These are phyloP conservation scores for Blastobotrys mokoenaii DNA, from an alignment of 805 yeast species.

Conservation along the genomic window DNA sequence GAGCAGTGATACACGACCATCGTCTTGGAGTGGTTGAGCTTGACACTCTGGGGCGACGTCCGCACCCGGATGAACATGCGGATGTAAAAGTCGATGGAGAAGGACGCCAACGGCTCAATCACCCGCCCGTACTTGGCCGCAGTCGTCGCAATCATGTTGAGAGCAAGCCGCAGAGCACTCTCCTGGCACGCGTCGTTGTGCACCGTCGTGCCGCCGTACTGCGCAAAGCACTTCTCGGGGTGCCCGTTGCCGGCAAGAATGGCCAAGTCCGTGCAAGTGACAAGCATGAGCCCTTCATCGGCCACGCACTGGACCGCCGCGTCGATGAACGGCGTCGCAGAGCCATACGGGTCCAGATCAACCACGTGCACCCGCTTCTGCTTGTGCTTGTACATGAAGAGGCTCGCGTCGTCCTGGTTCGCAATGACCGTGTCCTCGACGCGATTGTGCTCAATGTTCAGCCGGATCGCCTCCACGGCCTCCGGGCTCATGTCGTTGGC, in stretches of 20 bases:
- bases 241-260: conserved; percentile 93
- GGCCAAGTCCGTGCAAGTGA: conserved; percentile 94
- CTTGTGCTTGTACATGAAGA: conserved; percentile 49
- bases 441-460: conserved; percentile 62
- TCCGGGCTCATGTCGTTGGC: conserved; percentile 86
- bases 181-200: conserved; percentile 88
- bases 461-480: conserved; percentile 73
- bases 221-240: conserved; percentile 93
- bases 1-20: conserved; percentile 77
- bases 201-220: conserved; percentile 87
- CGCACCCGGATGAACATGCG: conserved; percentile 74
- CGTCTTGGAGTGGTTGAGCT: conserved; percentile 65
- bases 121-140: conserved; percentile 87
- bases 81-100: conserved; percentile 89
- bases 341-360: conserved; percentile 96
- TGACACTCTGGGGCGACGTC: conserved; percentile 74
- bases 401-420: conserved; percentile 86
- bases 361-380: conserved; percentile 51
- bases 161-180: conserved; percentile 78
- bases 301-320: conserved; percentile 78
- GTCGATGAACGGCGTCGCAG: conserved; percentile 93
- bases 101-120: conserved; percentile 76
- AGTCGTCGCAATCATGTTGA: conserved; percentile 63
- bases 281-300: conserved; percentile 77
- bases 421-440: conserved; percentile 51